A percentile compares a stretch with the other conserved stretches of the same genome.
Conservation (phyloP, 768 basidiomycete genomes). For the Auricularia auricula-judae region DNA sequence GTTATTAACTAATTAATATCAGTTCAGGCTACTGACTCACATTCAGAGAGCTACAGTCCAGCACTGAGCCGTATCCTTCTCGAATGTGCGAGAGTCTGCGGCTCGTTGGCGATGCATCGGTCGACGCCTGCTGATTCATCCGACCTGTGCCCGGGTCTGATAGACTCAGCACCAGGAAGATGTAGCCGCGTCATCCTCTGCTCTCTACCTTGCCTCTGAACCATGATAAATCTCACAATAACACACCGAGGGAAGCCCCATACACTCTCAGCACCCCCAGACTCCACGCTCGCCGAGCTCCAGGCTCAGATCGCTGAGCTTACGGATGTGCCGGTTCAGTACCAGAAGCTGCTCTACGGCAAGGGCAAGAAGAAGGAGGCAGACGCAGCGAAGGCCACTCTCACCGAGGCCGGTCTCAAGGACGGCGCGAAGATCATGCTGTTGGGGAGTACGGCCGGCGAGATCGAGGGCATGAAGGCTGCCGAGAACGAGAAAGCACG, state of each 20-base stretch:
- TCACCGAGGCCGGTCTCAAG: slow-evolving; percentile 44
- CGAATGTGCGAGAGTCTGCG: too few species aligned
- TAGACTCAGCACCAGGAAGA: too few species aligned
- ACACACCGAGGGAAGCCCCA: slow-evolving; percentile 17
- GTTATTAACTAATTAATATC: too few species aligned
- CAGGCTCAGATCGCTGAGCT: slow-evolving; percentile 45
- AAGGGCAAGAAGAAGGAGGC: slow-evolving; percentile 46
- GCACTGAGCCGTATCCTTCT: too few species aligned
- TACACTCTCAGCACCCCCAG: slow-evolving; percentile 34
- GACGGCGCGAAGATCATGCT: slow-evolving; percentile 59
- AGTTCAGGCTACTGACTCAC: too few species aligned
- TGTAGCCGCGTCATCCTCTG: neutral
- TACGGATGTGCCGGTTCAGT: slow-evolving; percentile 49
- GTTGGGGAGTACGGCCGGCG: slow-evolving; percentile 52
- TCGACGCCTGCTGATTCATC: too few species aligned
- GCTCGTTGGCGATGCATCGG: too few species aligned
- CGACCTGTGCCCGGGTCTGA: too few species aligned
- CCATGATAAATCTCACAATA: slow-evolving; percentile 1
- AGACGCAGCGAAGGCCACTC: slow-evolving; percentile 19
- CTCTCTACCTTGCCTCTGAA: neutral
- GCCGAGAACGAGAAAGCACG: slow-evolving; percentile 48
- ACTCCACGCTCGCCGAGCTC: slow-evolving; percentile 41
- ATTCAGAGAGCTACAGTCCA: too few species aligned
- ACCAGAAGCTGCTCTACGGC: slow-evolving; percentile 58
- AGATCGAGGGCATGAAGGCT: slow-evolving; percentile 42